Evolutionary conservation across 345 rosid genomes (phyloP).

Genomic region (Salix arbutifolia): DNA sequence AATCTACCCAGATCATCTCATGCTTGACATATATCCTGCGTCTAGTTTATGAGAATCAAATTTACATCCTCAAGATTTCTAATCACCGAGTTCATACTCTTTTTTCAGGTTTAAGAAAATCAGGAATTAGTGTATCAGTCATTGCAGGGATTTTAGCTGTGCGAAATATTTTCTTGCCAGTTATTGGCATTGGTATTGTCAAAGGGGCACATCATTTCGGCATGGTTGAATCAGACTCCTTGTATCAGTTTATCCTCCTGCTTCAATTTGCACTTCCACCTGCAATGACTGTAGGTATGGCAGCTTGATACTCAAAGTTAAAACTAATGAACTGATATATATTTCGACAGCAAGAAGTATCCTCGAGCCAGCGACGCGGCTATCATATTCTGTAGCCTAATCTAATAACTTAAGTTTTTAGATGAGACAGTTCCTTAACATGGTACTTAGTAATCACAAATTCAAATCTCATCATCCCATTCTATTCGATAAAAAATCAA

Average conservation of each 20-base stretch:
- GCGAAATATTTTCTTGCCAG: constrained; percentile 33
- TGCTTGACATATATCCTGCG: neutral
- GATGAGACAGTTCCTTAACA: too few species aligned
- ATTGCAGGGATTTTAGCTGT: constrained; percentile 36
- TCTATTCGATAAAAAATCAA: too few species aligned
- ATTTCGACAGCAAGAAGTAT: too few species aligned
- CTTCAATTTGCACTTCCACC: constrained; percentile 55
- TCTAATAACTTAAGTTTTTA: too few species aligned
- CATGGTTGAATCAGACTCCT: constrained; percentile 30
- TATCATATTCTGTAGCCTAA: too few species aligned
- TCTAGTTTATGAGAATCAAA: neutral
- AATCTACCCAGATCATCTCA: neutral
- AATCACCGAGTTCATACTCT: neutral
- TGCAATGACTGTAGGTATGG: constrained; percentile 45
- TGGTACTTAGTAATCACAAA: too few species aligned
- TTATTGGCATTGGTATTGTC: constrained; percentile 31
- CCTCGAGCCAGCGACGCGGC: too few species aligned
- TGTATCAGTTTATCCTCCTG: constrained; percentile 49
- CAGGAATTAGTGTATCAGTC: constrained; percentile 16
- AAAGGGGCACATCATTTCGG: constrained; percentile 33
- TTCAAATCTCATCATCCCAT: too few species aligned
- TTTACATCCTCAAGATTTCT: neutral
- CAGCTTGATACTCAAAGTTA: neutral
- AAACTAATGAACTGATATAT: too few species aligned
- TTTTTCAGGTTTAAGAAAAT: constrained; percentile 43